Percentiles rank a stretch among this genome's conserved stretches.
Conservation (phyloP, 768 basidiomycete genomes). For the Xerocomellus amylosporus region DNA sequence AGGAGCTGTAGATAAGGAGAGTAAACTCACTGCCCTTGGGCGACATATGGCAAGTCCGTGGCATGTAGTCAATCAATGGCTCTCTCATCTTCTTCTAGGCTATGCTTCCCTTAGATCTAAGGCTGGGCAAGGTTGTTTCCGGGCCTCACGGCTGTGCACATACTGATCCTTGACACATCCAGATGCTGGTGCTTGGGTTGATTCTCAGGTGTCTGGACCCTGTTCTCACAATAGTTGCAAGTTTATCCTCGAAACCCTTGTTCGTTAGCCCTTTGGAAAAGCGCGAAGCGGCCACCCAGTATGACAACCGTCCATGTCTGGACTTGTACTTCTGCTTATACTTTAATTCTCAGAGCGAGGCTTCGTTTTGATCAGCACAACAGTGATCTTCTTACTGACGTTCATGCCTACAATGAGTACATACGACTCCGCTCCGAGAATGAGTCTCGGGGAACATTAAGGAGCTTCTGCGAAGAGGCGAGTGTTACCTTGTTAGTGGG, state of each 20-base stretch:
- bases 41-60: conserved; percentile 58
- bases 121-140: conserved; percentile 70
- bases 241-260: conserved; percentile 83
- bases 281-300: conserved; percentile 77
- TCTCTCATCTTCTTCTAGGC: conserved; percentile 44
- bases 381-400: conserved; percentile 85
- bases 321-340: neutral
- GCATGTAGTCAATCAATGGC: neutral
- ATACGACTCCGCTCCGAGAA: conserved; percentile 48
- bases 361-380: conserved; percentile 63
- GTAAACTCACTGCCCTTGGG: conserved; percentile 76
- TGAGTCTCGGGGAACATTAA: conserved; percentile 44
- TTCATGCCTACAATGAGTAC: conserved; percentile 70
- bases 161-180: neutral
- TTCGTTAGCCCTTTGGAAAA: conserved; percentile 82
- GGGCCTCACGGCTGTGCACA: neutral
- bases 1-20: conserved; percentile 67
- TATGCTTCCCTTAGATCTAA: conserved; percentile 82
- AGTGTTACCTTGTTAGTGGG: no score
- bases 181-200: conserved; percentile 86
- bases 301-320: conserved; percentile 18
- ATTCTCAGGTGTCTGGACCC: conserved; percentile 84
- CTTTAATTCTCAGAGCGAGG: conserved; percentile 53
- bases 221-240: conserved; percentile 76
- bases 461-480: conserved; percentile 72